These are phyloP conservation scores for Tetracentron sinense DNA, from an alignment of 164 flowering plant species.

Conservation along the genomic window DNA sequence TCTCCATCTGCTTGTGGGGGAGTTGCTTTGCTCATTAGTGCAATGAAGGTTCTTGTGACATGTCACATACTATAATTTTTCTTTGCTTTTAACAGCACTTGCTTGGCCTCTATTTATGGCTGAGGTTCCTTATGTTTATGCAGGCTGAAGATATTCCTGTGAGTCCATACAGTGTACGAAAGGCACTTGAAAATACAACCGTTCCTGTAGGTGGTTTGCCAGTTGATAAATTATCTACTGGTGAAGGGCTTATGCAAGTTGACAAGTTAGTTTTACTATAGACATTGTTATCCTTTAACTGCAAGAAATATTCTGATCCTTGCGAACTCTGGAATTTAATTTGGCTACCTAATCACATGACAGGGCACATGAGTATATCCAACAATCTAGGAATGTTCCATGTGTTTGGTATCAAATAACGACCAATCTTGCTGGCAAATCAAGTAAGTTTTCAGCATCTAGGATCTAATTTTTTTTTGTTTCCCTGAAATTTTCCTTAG, in stretches of 20 bases:
- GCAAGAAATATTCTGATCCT: background rate
- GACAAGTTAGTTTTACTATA: conserved; percentile 55
- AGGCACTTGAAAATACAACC: conserved; percentile 84
- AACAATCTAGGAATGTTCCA: conserved; percentile 43
- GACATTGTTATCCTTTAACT: background rate
- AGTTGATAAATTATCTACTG: conserved; percentile 82
- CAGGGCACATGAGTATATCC: conserved; percentile 85
- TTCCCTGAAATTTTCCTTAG: background rate
- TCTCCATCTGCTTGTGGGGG: conserved; percentile 99
- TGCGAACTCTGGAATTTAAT: background rate
- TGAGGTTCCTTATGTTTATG: conserved; percentile 12
- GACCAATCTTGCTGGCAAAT: conserved; percentile 62
- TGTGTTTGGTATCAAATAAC: conserved; percentile 67
- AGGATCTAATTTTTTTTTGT: background rate
- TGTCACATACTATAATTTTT: conserved; percentile 31
- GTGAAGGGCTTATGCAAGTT: conserved; percentile 95
- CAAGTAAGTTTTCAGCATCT: conserved; percentile 43
- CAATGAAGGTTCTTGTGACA: conserved; percentile 60
- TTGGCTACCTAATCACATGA: conserved; percentile 8
- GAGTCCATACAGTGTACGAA: conserved; percentile 82
- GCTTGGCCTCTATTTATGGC: conserved; percentile 2
- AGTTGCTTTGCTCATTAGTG: conserved; percentile 76
- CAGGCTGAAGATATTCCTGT: conserved; percentile 86
- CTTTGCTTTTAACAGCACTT: conserved; percentile 9
- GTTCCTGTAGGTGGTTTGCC: conserved; percentile 59